Base-by-base conservation (phyloP, 192 early-diverging fungal species). In the Gryganskiella cystojenkinii region DNA sequence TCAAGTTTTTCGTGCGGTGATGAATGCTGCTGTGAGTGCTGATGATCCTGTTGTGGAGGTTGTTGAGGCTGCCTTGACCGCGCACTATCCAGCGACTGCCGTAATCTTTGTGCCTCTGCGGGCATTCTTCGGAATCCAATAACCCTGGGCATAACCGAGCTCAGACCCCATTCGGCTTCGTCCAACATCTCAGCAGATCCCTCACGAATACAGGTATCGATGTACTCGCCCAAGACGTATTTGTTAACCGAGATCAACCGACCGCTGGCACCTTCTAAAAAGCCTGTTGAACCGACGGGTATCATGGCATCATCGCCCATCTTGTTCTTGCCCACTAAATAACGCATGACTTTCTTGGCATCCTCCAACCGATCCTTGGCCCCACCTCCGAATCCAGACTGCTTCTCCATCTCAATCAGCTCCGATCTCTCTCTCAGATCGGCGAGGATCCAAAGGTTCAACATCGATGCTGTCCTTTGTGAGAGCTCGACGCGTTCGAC, bases 171-270 rank as follows among this genome's bases (percentile, higher is more conserved):
- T 2, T 64, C 49, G 3, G 74, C 74, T 59, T 78, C 74, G 19
- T 61, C 56, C 15, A 78, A 4, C 67, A 69, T 59, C 31, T 67
- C 67, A 1, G 55, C 45, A 4, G 74, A 64, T 20, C 74, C 74
- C 13, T 69, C 74, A 17, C 53, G 50, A 34, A 69, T 68, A 45
- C 74, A 78, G 3, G 60, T 64, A 27, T 78, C 74, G 42, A 78
- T 78, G 35, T 78, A 78, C 52, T 78, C 74, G 61, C 74, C 74
- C 30, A 78, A 20, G n/a, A 69, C 61, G 17, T 69, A 78, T 56
- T 78, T 78, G 67, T 78, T 78, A 2, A 78, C 43, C 34, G 56
- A 68, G 22, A 61, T 0, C 42, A 76, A 35, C 3, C 58, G 57
- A 34, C 65, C 52, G 0, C 17, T 17, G n/a, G 60, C 11, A n/a